phyloP scores from a whole-genome alignment of 192 early-diverging fungal species.

The Coemansia sp. region DNA sequence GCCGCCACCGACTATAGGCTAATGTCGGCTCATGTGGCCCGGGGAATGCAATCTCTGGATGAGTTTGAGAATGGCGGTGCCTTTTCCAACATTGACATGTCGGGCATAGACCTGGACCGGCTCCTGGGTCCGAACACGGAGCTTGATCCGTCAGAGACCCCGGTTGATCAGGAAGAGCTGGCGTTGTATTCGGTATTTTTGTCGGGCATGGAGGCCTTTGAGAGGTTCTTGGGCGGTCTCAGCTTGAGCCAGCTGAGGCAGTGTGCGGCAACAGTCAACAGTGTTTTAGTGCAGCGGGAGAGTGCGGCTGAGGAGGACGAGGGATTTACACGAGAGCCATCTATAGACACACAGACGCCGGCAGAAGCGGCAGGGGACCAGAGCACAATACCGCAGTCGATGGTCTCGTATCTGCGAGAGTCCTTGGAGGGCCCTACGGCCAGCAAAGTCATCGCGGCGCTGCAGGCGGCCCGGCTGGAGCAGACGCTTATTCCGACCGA shows the following conservation, averaged over 20 bases:
- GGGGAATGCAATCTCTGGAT: constrained; percentile 34
- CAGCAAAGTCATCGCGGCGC: constrained; percentile 36
- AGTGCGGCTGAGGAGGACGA: neutral
- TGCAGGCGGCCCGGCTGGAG: constrained; percentile 26
- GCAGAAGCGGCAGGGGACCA: neutral
- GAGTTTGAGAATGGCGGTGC: constrained; percentile 21
- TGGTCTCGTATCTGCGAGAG: constrained; percentile 27
- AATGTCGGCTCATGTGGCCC: no score
- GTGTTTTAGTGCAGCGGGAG: constrained; percentile 36
- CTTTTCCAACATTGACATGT: neutral
- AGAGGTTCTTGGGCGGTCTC: constrained; percentile 29
- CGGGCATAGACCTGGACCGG: no score
- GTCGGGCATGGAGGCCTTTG: constrained; percentile 33
- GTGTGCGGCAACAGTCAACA: constrained; percentile 44
- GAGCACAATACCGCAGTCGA: neutral
- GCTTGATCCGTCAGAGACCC: neutral
- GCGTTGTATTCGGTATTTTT: constrained; percentile 45
- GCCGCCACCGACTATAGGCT: no score
- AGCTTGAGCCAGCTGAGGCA: constrained; percentile 45
- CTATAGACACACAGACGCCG: no score
- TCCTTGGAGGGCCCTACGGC: constrained; percentile 33
- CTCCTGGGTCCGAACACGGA: neutral
- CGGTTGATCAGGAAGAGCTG: constrained; percentile 41
- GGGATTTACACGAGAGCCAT: no score
- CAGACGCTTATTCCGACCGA: no score